Conservation (phyloP, 176 grass and related monocot genomes). For the Hsuehochloa calcarea region DNA sequence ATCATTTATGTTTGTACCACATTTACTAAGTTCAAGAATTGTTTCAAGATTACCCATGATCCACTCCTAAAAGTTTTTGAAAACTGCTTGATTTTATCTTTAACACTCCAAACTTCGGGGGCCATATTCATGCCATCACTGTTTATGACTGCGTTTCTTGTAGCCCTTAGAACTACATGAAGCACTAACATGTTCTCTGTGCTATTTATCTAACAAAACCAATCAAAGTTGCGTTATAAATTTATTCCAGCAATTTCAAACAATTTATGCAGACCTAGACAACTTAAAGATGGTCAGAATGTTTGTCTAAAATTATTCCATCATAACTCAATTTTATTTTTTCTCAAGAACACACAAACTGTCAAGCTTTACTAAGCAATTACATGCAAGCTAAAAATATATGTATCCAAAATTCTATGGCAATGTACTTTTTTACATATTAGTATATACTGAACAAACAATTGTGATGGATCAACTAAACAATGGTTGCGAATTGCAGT, state of each 20-base stretch:
- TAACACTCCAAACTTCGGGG: constrained; percentile 82
- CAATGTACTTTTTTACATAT: not conserved
- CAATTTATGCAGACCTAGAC: not conserved
- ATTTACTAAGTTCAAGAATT: not conserved
- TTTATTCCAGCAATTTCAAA: not conserved
- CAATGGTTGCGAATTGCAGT: not conserved
- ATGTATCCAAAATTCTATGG: not conserved
- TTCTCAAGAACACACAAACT: not conserved
- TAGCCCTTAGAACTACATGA: constrained; percentile 78
- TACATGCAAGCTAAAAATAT: not conserved
- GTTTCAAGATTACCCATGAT: constrained; percentile 65
- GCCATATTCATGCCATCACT: constrained; percentile 78
- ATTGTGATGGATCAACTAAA: not conserved
- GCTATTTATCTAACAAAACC: constrained; percentile 72
- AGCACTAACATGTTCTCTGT: constrained; percentile 92
- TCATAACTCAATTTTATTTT: not conserved
- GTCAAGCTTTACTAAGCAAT: not conserved
- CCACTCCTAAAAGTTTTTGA: constrained; percentile 84
- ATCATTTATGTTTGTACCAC: not conserved
- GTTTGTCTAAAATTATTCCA: not conserved
- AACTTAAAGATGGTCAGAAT: not conserved
- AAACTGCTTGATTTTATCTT: constrained; percentile 95
- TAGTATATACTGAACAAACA: not conserved
- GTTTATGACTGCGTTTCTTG: constrained; percentile 68
- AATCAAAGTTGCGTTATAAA: constrained; percentile 18